Evolutionary conservation across 2,329 filamentous ascomycete species (phyloP).

Genomic region (Arthroderma sp.): DNA sequence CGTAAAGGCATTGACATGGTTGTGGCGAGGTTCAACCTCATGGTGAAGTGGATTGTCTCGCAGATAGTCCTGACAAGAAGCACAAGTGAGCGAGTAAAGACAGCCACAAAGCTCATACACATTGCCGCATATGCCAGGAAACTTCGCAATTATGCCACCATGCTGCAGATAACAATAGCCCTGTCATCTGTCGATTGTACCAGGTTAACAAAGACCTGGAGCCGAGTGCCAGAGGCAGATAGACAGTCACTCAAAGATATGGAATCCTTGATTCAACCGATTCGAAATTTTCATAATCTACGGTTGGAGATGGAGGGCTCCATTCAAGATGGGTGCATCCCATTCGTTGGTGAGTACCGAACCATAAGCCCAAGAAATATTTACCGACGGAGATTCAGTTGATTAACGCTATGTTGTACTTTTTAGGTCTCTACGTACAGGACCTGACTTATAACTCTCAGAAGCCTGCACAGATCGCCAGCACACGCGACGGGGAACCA

Average conservation of each 20-base stretch:
- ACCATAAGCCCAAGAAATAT: background rate
- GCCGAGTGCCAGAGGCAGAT: slow-evolving; percentile 41
- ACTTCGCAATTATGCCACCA: slow-evolving; percentile 52
- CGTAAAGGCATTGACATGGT: slow-evolving; percentile 50
- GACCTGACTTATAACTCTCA: slow-evolving; percentile 56
- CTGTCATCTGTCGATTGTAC: slow-evolving; percentile 47
- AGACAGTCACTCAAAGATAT: slow-evolving; percentile 44
- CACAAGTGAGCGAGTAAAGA: slow-evolving; percentile 45
- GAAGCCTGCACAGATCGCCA: slow-evolving; percentile 46
- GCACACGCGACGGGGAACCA: slow-evolving; percentile 36
- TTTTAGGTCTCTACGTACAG: slow-evolving; percentile 47
- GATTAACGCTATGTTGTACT: too few relatives aligned
- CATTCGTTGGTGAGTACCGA: slow-evolving; percentile 44
- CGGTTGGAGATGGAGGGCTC: slow-evolving; percentile 51
- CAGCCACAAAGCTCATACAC: slow-evolving; percentile 51
- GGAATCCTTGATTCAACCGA: slow-evolving; percentile 47
- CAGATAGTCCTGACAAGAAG: slow-evolving; percentile 48
- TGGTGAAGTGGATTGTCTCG: slow-evolving; percentile 53
- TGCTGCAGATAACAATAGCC: slow-evolving; percentile 52
- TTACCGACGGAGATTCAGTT: too few relatives aligned
- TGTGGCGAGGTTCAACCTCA: slow-evolving; percentile 53
- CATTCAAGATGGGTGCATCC: slow-evolving; percentile 50
- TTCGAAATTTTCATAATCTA: slow-evolving; percentile 51
- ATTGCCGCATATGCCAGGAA: slow-evolving; percentile 46
- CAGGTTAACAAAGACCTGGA: slow-evolving; percentile 46